Base-by-base conservation (phyloP, 139 green algal genomes). In the Chlorella ohadii region DNA sequence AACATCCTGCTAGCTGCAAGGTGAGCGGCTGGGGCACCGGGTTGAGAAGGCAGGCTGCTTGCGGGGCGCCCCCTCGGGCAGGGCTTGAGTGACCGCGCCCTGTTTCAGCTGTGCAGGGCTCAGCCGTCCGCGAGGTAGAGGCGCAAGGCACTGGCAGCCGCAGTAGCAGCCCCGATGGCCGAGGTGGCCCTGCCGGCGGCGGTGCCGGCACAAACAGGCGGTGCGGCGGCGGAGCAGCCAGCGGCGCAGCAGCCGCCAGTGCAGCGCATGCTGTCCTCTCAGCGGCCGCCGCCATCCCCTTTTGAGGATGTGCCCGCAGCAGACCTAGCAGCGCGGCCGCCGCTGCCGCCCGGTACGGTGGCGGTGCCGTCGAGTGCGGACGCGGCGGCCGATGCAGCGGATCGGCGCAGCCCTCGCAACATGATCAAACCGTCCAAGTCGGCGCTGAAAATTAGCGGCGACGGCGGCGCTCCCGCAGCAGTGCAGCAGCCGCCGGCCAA, bases 281-380 rank as follows among this genome's bases (percentile, higher is more conserved):
- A 72, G 57, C 34, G 61, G 78, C 63, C 63, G 0, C 78, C 39
- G n/a, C 78, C 61, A 2, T 83, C 78, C 39, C 78, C 78, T 0
- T 83, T 83, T 75, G 78, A 83, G 28, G 47, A 31, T 19, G 39
- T 55, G 39, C 27, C 57, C 7, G 23, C 31, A 39, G 12, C 13
- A 22, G 20, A 34, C 4, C 13, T 31, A 39, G 28, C 64, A 39
- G n/a, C 64, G 0, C 28, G 41, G 71, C 71, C 71, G 41, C 39
- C 71, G 41, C 71, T 78, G 27, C 71, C 41, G 1, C 27, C 71
- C 12, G 71, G 71, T 41, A 17, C 34, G 4, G 74, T 28, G 34
- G 22, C 51, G 27, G 34, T 11, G 19, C 36, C 47, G 4, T 36
- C n/a, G 15, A 6, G 55, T 22, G 75, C 34, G 11, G 56, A 64